Base-by-base conservation (phyloP, 768 basidiomycete genomes). In the Chalciporus chontae region DNA sequence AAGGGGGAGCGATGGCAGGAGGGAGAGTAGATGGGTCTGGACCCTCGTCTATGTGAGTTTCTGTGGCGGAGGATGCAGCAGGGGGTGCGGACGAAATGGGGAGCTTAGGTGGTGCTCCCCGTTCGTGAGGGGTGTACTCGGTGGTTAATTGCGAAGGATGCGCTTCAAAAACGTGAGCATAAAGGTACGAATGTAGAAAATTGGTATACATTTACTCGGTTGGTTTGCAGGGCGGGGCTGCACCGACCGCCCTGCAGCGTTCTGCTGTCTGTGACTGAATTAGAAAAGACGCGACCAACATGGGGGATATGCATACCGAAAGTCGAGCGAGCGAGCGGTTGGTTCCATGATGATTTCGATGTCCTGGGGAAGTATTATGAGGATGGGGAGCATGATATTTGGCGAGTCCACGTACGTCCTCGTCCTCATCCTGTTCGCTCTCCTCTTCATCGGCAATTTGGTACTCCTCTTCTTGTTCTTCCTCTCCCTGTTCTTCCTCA, bases 271-370 rank as follows among this genome's bases (percentile, higher is more conserved):
- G 53, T 17, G 15, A 39, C 31, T 26, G 43, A 15, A 18, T 55
- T 13, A 49, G 43, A 27, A 43, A 6, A n/a, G 19, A 48, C 3
- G 41, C 32, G 10, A 45, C 47, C 40, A 50, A 52, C 26, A 34
- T 4, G 31, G 29, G 43, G 17, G 7, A 18, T 32, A 55, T 52
- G 47, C 72, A 46, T 63, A 85, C 85, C 89, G 77, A 60, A 91
- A 81, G 70, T 92, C 89, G 17, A 88, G 69, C 5, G 84, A 86
- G 48, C 83, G 84, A 15, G 81, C 68, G 8, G 83, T 73, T 3
- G 83, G 83, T 60, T 95, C 90, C 81, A 91, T 85, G 47, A 95
- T 92, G 57, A 95, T 88, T 73, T 95, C 93, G 54, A 95, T 77
- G 64, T 95, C 85, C 86, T 91, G 50, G 38, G 5, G 21, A 48